Conservation (phyloP, 2,329 filamentous ascomycete genomes). For the Sclerotinia glacialis region DNA sequence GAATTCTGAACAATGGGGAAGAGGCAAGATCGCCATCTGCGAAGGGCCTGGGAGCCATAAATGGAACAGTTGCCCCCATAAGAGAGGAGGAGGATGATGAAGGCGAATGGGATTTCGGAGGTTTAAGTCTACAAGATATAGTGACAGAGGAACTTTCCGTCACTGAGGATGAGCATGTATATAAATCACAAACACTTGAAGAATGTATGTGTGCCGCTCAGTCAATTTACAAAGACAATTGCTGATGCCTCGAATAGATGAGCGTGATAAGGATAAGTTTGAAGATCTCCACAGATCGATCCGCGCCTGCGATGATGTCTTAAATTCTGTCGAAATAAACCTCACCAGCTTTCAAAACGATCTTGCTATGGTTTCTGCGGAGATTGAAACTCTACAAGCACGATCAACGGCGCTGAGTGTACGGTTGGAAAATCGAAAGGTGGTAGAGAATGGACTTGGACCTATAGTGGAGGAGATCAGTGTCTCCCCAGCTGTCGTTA, state of each 20-base stretch:
- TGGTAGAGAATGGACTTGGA: constrained; percentile 82
- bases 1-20: constrained; percentile 35
- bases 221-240: constrained; percentile 3
- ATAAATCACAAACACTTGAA: constrained; percentile 61
- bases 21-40: constrained; percentile 25
- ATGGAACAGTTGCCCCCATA: constrained; percentile 28
- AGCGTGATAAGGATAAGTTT: constrained; percentile 78
- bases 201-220: constrained; percentile 59
- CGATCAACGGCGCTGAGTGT: constrained; percentile 80
- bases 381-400: constrained; percentile 90
- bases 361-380: constrained; percentile 84
- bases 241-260: constrained; percentile 50
- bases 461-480: constrained; percentile 90
- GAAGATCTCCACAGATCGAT: constrained; percentile 91
- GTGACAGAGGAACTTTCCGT: constrained; percentile 22
- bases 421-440: constrained; percentile 82
- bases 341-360: constrained; percentile 91
- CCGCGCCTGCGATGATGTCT: constrained; percentile 83
- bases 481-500: constrained; percentile 78
- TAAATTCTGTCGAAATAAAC: constrained; percentile 90
- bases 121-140: constrained; percentile 67
- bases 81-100: constrained; percentile 55
- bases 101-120: constrained; percentile 73
- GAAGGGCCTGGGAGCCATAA: background rate
- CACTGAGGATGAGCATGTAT: constrained; percentile 35